A percentile compares a stretch with the other conserved stretches of the same genome.
Conservation (phyloP, 306 rosid species). For the Ormosia semicastrata region DNA sequence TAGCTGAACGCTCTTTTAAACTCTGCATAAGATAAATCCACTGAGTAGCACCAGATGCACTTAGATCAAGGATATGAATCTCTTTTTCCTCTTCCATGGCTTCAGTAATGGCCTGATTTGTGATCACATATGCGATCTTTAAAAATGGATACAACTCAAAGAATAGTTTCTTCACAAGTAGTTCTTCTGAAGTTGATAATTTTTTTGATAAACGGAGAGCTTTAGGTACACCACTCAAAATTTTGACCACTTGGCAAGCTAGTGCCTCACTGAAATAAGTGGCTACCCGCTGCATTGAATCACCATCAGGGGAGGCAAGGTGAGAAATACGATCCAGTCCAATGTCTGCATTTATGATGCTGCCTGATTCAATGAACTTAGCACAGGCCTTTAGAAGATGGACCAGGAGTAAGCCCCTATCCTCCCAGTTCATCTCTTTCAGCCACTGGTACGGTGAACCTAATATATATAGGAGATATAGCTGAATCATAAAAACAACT, state of each 20-base stretch:
- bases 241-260: constrained; percentile 31
- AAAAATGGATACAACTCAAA: constrained; percentile 34
- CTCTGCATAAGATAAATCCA: constrained; percentile 55
- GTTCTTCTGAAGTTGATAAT: not conserved
- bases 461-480: constrained; percentile 13
- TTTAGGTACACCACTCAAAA: not conserved
- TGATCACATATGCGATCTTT: constrained; percentile 46
- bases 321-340: constrained; percentile 45
- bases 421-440: constrained; percentile 40
- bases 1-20: constrained; percentile 40
- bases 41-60: constrained; percentile 51
- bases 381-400: constrained; percentile 47
- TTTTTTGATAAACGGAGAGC: not conserved
- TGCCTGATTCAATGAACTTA: constrained; percentile 38
- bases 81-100: constrained; percentile 53
- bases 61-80: constrained; percentile 69
- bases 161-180: not conserved
- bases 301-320: constrained; percentile 58
- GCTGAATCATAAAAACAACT: constrained; percentile 4
- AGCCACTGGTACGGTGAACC: constrained; percentile 44
- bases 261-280: constrained; percentile 57
- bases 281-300: constrained; percentile 60
- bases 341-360: constrained; percentile 41
- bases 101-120: constrained; percentile 63
- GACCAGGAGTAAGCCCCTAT: constrained; percentile 41